These are phyloP conservation scores for Cotoneaster glaucophyllus DNA, from an alignment of 306 rosid species.

Conservation along the genomic window DNA sequence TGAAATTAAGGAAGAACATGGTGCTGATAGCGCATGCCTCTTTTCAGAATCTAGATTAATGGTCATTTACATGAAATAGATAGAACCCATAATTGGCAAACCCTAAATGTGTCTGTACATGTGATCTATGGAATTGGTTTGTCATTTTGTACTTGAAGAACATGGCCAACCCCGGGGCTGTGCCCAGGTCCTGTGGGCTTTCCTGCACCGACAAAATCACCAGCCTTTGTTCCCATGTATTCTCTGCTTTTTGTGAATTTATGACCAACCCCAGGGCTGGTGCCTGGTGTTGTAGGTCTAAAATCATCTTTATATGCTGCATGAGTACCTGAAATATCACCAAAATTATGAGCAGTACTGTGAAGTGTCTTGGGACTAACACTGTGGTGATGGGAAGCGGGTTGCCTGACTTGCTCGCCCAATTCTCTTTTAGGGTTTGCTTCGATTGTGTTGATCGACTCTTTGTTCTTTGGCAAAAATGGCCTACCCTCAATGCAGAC, in stretches of 20 bases:
- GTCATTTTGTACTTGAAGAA: slow-evolving; percentile 19
- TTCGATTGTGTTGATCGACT: not conserved
- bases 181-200: slow-evolving; percentile 37
- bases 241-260: not conserved
- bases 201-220: not conserved
- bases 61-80: not conserved
- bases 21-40: not conserved
- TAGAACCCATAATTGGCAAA: not conserved
- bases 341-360: not conserved
- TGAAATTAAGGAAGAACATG: not conserved
- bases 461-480: not conserved
- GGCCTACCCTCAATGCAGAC: slow-evolving; percentile 12
- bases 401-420: slow-evolving; percentile 1
- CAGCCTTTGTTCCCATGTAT: not conserved
- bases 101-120: not conserved
- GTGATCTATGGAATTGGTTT: slow-evolving; percentile 3
- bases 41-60: not conserved
- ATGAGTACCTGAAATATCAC: not conserved
- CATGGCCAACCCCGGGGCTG: slow-evolving; percentile 68
- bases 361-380: not conserved
- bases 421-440: slow-evolving; percentile 1
- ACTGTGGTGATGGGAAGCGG: not conserved
- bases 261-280: slow-evolving; percentile 20
- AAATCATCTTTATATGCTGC: slow-evolving; percentile 9
- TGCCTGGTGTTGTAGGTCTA: slow-evolving; percentile 53